A percentile compares a stretch with the other conserved stretches of the same genome.
Evolutionary conservation across 176 grass and related monocot species (phyloP).

Genomic region (Avena atlantica): DNA sequence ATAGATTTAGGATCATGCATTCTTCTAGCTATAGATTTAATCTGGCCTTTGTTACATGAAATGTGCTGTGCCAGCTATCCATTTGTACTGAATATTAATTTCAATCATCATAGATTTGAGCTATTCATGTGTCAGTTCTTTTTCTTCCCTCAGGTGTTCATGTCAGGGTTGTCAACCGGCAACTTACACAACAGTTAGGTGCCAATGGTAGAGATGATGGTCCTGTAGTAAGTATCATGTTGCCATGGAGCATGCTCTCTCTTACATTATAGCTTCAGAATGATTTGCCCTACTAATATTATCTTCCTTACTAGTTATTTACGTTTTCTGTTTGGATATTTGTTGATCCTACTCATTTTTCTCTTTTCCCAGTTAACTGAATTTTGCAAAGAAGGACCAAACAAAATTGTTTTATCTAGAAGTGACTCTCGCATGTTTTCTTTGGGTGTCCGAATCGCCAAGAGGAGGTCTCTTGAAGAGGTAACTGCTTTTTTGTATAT

Average conservation of each 20-base stretch:
- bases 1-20: neutral
- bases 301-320: constrained; percentile 11
- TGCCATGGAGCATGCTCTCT: constrained; percentile 38
- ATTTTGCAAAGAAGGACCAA: constrained; percentile 59
- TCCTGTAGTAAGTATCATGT: constrained; percentile 63
- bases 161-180: constrained; percentile 61
- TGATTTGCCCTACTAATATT: neutral
- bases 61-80: neutral
- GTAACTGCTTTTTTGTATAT: constrained; percentile 36
- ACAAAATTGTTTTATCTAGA: constrained; percentile 68
- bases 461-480: constrained; percentile 62
- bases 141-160: constrained; percentile 58
- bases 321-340: constrained; percentile 18
- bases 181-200: constrained; percentile 61
- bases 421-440: constrained; percentile 68
- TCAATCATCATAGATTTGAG: constrained; percentile 31
- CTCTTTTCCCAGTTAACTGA: constrained; percentile 51
- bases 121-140: constrained; percentile 30
- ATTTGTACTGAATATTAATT: constrained; percentile 20
- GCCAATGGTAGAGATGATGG: constrained; percentile 80
- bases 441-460: constrained; percentile 79
- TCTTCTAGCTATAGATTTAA: neutral
- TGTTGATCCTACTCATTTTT: constrained; percentile 16
- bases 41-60: constrained; percentile 20
- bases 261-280: neutral